phyloP scores from a whole-genome alignment of 805 yeast species.

The Candida wancherniae region DNA sequence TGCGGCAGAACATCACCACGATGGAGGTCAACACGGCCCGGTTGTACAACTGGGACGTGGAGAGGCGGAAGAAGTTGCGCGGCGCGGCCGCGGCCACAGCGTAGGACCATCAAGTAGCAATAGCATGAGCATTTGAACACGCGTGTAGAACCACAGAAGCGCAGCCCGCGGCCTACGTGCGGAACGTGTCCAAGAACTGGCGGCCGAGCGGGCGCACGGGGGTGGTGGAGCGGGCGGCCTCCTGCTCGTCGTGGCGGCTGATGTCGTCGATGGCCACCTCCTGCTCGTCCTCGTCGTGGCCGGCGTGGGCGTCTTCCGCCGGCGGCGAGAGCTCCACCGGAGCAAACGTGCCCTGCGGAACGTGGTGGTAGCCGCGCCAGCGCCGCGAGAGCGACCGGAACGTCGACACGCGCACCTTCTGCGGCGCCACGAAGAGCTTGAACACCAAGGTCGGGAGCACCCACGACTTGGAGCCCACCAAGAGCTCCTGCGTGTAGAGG shows the following conservation, averaged over 20 bases:
- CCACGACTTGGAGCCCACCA: constrained; percentile 39
- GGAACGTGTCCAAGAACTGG: constrained; percentile 57
- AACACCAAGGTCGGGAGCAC: constrained; percentile 25
- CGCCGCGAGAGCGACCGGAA: constrained; percentile 4
- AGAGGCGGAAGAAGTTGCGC: constrained; percentile 54
- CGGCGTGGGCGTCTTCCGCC: constrained; percentile 1
- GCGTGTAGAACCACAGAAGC: neutral
- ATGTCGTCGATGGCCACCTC: constrained; percentile 21
- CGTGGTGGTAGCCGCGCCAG: constrained; percentile 10
- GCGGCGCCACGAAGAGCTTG: constrained; percentile 27
- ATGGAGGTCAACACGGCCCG: constrained; percentile 98
- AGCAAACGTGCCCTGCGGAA: constrained; percentile 3
- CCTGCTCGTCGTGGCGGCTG: constrained; percentile 8
- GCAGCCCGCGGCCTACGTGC: constrained; percentile 35
- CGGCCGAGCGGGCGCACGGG: constrained; percentile 59
- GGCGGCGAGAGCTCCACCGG: constrained; percentile 5
- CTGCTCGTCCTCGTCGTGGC: constrained; percentile 17
- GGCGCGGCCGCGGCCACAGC: no score
- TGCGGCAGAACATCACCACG: constrained; percentile 87
- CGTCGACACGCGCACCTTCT: constrained; percentile 8
- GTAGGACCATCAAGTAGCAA: no score
- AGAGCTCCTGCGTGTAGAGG: constrained; percentile 37
- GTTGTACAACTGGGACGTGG: constrained; percentile 83
- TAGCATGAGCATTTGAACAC: neutral
- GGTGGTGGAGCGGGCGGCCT: constrained; percentile 43